phyloP scores from a whole-genome alignment of 192 early-diverging fungal genomes.

The Umbelopsis sp. region DNA sequence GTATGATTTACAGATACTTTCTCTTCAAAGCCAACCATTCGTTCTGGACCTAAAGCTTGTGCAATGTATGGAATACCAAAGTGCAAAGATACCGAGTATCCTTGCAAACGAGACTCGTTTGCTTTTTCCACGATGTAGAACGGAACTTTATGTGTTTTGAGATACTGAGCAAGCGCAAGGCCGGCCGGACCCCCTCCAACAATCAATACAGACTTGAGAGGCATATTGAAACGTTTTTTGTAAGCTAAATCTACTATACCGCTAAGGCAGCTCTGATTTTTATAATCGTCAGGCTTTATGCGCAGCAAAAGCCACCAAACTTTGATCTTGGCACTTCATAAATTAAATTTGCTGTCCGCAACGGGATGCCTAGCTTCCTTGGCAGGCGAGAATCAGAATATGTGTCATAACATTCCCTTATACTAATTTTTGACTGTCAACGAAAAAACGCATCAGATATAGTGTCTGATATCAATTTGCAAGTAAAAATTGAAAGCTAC shows the following conservation, averaged over 20 bases:
- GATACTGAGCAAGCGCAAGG: background rate
- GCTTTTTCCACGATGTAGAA: constrained; percentile 4
- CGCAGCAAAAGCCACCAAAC: no score
- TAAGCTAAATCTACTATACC: background rate
- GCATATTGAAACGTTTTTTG: background rate
- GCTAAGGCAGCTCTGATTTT: background rate
- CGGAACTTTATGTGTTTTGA: background rate
- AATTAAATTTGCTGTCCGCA: no score
- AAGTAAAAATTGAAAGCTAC: no score
- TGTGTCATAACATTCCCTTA: no score
- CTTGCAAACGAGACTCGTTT: background rate
- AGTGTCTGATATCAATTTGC: no score
- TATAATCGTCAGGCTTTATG: background rate
- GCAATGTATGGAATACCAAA: background rate
- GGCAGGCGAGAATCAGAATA: no score
- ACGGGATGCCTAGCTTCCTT: no score
- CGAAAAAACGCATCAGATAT: no score
- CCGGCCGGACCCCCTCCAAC: constrained; percentile 5
- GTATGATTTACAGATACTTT: constrained; percentile 1
- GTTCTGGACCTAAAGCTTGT: constrained; percentile 1
- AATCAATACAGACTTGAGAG: background rate
- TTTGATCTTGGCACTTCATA: no score
- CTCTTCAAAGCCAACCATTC: background rate
- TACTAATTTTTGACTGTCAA: no score
- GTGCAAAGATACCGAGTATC: constrained; percentile 11